Conservation (phyloP, 129 eudicot genomes). For the Helianthus tuberosus region DNA sequence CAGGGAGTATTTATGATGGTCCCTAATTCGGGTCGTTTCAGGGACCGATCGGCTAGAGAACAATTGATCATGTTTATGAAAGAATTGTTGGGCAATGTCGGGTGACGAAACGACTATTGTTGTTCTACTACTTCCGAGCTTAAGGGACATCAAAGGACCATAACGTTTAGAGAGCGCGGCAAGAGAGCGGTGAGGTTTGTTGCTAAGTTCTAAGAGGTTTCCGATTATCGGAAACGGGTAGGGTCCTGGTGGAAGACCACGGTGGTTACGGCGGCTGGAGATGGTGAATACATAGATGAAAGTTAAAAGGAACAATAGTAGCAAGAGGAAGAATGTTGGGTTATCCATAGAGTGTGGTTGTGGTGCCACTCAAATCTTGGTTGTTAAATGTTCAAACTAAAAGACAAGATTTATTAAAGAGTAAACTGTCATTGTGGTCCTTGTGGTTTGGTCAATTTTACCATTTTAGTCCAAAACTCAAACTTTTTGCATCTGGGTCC, state of each 20-base stretch:
- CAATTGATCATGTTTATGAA: not conserved
- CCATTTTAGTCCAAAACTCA: too few species aligned
- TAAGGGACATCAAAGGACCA: constrained; percentile 4
- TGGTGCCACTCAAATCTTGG: not conserved
- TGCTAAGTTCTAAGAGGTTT: not conserved
- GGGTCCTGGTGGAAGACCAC: not conserved
- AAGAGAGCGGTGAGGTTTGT: constrained; percentile 1
- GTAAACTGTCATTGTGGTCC: too few species aligned
- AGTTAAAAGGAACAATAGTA: not conserved
- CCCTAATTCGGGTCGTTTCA: not conserved
- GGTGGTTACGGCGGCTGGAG: not conserved
- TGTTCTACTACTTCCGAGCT: constrained; percentile 3
- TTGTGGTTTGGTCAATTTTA: too few species aligned
- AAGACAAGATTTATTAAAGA: too few species aligned
- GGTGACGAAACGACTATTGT: constrained; percentile 1
- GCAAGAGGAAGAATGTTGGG: not conserved
- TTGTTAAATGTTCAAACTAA: not conserved
- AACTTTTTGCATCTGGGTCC: too few species aligned
- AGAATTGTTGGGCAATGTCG: not conserved
- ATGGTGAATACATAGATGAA: not conserved
- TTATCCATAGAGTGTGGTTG: not conserved
- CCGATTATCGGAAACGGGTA: not conserved
- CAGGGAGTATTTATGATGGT: not conserved
- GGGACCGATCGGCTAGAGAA: constrained; percentile 4
- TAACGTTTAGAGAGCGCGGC: not conserved